These are phyloP conservation scores for Aspergillus hortae DNA, from an alignment of 2,329 filamentous ascomycete species.

Conservation along the genomic window DNA sequence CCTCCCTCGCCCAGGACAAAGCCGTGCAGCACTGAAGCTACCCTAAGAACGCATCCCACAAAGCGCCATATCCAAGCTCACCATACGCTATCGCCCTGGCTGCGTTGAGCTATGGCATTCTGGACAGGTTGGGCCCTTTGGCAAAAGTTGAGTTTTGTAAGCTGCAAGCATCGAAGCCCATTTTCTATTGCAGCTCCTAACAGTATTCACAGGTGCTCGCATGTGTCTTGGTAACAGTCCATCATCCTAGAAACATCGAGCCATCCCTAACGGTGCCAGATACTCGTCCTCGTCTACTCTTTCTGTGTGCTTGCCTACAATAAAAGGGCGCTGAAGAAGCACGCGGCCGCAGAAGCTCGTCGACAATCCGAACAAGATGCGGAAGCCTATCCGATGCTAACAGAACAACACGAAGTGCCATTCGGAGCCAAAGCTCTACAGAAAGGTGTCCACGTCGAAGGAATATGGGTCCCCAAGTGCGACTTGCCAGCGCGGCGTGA, in stretches of 20 bases:
- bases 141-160: slow-evolving; percentile 87
- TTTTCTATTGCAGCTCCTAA: slow-evolving; percentile 12
- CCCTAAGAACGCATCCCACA: no score
- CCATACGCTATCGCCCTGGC: background rate
- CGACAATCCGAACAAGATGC: slow-evolving; percentile 51
- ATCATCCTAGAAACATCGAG: background rate
- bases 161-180: slow-evolving; percentile 25
- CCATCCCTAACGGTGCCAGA: slow-evolving; percentile 36
- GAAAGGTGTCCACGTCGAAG: slow-evolving; percentile 77
- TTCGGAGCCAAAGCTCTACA: slow-evolving; percentile 86
- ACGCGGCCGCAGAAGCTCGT: slow-evolving; percentile 64
- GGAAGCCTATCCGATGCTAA: slow-evolving; percentile 55
- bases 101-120: slow-evolving; percentile 43
- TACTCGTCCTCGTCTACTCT: slow-evolving; percentile 65
- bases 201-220: slow-evolving; percentile 61
- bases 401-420: slow-evolving; percentile 61
- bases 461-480: slow-evolving; percentile 67
- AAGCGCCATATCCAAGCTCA: background rate
- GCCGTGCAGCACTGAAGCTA: background rate
- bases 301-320: slow-evolving; percentile 58
- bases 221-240: slow-evolving; percentile 57
- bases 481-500: background rate
- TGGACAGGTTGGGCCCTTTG: slow-evolving; percentile 73
- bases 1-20: background rate
- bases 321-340: slow-evolving; percentile 58